phyloP scores from a whole-genome alignment of 805 yeast genomes.

The Tetrapisispora arboricola region DNA sequence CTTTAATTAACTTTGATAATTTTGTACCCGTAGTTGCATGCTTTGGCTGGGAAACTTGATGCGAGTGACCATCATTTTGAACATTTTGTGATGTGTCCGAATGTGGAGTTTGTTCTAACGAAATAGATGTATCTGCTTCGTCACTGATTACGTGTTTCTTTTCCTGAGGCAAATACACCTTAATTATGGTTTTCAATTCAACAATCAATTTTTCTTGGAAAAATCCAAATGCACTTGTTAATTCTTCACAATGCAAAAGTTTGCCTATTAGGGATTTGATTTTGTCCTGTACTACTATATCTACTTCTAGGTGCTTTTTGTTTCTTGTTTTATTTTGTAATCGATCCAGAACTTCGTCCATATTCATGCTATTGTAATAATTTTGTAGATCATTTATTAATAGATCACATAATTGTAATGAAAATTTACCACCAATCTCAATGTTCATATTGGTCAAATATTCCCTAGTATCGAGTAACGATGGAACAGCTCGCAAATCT shows the following conservation, averaged over 20 bases:
- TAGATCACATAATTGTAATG: constrained; percentile 43
- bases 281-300: constrained; percentile 32
- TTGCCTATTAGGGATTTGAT: constrained; percentile 43
- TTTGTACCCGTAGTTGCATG: constrained; percentile 30
- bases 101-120: background rate
- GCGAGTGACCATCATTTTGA: background rate
- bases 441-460: constrained; percentile 44
- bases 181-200: constrained; percentile 66
- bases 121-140: background rate
- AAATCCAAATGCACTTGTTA: constrained; percentile 47
- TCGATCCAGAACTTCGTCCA: constrained; percentile 41
- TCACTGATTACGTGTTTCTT: background rate
- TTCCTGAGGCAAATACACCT: constrained; percentile 50
- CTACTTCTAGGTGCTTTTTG: constrained; percentile 32
- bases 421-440: constrained; percentile 63
- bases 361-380: constrained; percentile 43
- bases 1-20: constrained; percentile 42
- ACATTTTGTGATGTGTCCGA: background rate
- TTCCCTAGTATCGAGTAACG: constrained; percentile 34
- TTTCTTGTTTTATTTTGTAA: constrained; percentile 25
- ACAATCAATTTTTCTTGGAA: constrained; percentile 61
- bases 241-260: constrained; percentile 49
- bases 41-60: constrained; percentile 2
- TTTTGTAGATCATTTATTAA: constrained; percentile 51
- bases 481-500: constrained; percentile 26